Base-by-base conservation (phyloP, 768 basidiomycete genomes). In the Thelephora aurantiotincta region DNA sequence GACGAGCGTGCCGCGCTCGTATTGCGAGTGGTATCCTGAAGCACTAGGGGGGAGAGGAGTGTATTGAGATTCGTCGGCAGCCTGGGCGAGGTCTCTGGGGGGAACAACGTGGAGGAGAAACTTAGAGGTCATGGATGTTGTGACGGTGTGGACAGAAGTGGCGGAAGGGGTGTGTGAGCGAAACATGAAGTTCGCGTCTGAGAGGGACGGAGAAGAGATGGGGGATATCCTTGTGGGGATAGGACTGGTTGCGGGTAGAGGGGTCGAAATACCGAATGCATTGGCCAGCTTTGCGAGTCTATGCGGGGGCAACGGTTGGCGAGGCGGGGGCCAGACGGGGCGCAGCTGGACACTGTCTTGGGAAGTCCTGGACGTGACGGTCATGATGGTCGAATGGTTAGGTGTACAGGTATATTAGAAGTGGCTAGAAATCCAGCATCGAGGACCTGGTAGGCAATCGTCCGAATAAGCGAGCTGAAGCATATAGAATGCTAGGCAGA, bases 61-160 rank as follows among this genome's bases (percentile, higher is more conserved):
- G 44, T 75, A 62, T 2, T 76, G 73, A 46, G 68, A 66, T 45
- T 68, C 57, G 52, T 66, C 58, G 57, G 54, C 52, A 53, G 71
- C 65, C 52, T 83, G 82, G 45, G 80, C 80, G 9, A 93, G 72
- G 51, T 78, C 71, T 2, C 64, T 48, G 0, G 90, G 90, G 0
- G 90, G 91, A 34, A 93, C 71, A 54, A 93, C 79, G 59, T 93
- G 89, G 26, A 93, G 70, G 34, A 93, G 68, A 57, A 75, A 89
- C 53, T 73, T 82, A 45, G 82, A 83, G 3, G 75, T 70, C 2
- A 55, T 11, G 70, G 60, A 3, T 70, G 50, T 18, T 61, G 55
- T 33, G 66, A 64, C 50, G 35, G 57, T 60, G 23, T 68, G 63
- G 23, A 64, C 64, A 35, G 72, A 68, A 65, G 18, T 60, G 57